phyloP scores from a whole-genome alignment of 495 filamentous ascomycete species.

The Podospora anserina region DNA sequence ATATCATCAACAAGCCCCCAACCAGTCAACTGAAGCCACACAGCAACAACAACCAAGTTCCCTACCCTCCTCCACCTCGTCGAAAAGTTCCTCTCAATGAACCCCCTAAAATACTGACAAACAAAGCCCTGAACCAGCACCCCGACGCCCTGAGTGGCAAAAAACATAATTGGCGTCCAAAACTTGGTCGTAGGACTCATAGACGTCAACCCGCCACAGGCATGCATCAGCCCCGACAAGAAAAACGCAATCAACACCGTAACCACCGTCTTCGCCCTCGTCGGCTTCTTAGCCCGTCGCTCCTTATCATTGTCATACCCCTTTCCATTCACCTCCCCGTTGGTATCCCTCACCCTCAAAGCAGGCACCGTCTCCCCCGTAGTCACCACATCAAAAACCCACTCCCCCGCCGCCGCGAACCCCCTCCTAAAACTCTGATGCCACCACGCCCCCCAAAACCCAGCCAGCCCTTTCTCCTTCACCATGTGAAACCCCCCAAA shows the following conservation, averaged over 20 bases:
- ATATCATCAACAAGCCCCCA: constrained; percentile 60
- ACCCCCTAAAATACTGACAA: constrained; percentile 2
- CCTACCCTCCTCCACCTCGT: constrained; percentile 31
- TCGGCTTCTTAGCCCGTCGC: not conserved
- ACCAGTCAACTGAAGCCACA: constrained; percentile 59
- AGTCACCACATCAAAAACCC: not conserved
- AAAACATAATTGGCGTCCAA: constrained; percentile 50
- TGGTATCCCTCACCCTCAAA: constrained; percentile 56
- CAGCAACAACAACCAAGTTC: constrained; percentile 52
- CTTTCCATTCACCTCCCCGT: constrained; percentile 17
- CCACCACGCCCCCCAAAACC: constrained; percentile 84
- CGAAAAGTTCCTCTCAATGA: not conserved
- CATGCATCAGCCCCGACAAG: constrained; percentile 60
- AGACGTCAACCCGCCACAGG: constrained; percentile 54
- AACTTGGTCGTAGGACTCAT: constrained; percentile 43
- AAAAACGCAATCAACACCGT: constrained; percentile 52
- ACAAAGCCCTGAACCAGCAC: constrained; percentile 47
- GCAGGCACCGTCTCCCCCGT: constrained; percentile 40
- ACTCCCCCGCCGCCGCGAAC: constrained; percentile 58
- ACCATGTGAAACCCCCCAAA: constrained; percentile 59
- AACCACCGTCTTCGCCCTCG: constrained; percentile 13
- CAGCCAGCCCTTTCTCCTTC: constrained; percentile 63
- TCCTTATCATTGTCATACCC: not conserved
- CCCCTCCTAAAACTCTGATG: constrained; percentile 79
- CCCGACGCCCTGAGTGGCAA: constrained; percentile 53